A percentile compares a stretch with the other conserved stretches of the same genome.
These are phyloP conservation scores for Leccinum variicolor DNA, from an alignment of 768 basidiomycete species.

Conservation along the genomic window DNA sequence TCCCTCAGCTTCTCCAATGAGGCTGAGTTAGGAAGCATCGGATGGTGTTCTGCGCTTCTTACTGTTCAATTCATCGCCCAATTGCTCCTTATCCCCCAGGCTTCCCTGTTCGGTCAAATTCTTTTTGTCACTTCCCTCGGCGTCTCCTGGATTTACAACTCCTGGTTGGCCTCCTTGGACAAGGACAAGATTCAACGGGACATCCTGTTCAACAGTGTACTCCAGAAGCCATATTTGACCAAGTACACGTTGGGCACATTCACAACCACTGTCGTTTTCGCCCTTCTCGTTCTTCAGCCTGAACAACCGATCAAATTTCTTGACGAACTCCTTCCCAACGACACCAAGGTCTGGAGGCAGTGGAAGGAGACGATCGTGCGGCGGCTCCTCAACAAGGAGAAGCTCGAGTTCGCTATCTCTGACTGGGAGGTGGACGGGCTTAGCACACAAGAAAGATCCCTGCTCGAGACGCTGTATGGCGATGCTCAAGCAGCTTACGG, in stretches of 20 bases:
- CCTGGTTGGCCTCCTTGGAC: conserved; percentile 29
- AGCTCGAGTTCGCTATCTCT: conserved; percentile 17
- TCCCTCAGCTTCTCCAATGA: conserved; percentile 18
- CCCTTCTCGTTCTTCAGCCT: conserved; percentile 8
- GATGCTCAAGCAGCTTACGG: conserved; percentile 26
- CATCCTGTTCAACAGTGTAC: conserved; percentile 8
- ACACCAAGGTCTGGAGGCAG: conserved; percentile 17
- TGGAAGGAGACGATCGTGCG: conserved; percentile 19
- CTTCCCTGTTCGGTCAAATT: neutral
- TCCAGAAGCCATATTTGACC: conserved; percentile 12
- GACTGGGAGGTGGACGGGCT: conserved; percentile 24
- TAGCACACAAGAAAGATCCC: conserved; percentile 10
- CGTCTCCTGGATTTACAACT: neutral
- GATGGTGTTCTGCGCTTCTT: neutral
- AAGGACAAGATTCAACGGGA: conserved; percentile 16
- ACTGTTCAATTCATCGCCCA: neutral
- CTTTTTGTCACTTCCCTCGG: neutral
- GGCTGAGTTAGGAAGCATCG: neutral
- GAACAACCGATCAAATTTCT: conserved; percentile 8
- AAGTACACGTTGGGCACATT: conserved; percentile 15
- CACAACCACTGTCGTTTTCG: conserved; percentile 17
- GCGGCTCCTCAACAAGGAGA: conserved; percentile 8
- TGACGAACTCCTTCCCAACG: conserved; percentile 16
- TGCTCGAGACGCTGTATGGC: conserved; percentile 23
- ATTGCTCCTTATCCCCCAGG: neutral